A percentile compares a stretch with the other conserved stretches of the same genome.
Evolutionary conservation across 2,329 filamentous ascomycete genomes (phyloP).

Genomic region (Lecanicillium sp.): DNA sequence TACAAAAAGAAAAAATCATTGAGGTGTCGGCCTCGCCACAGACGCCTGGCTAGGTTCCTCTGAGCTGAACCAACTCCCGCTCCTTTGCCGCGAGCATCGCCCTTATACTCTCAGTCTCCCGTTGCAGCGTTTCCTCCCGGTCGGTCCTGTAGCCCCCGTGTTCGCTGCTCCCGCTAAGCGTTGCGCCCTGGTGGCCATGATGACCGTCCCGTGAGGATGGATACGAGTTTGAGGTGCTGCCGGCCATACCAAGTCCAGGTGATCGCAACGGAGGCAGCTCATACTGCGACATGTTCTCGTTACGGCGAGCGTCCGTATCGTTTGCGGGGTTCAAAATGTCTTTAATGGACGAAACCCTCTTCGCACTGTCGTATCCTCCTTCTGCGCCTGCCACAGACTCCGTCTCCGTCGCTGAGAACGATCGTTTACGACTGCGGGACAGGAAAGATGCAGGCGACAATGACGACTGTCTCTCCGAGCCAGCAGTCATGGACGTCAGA

Average conservation of each 20-base stretch:
- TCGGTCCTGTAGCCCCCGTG: conserved; percentile 50
- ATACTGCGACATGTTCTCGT: conserved; percentile 28
- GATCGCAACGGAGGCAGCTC: conserved; percentile 35
- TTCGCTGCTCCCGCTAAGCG: conserved; percentile 29
- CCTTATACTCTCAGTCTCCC: conserved; percentile 71
- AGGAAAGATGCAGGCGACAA: conserved; percentile 54
- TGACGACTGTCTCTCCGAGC: conserved; percentile 46
- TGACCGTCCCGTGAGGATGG: conserved; percentile 22
- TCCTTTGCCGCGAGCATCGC: conserved; percentile 67
- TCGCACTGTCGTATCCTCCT: conserved; percentile 38
- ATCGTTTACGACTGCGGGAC: conserved; percentile 56
- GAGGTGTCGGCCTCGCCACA: not conserved
- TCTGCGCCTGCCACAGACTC: conserved; percentile 32
- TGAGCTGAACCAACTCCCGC: conserved; percentile 44
- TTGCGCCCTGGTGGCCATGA: conserved; percentile 7
- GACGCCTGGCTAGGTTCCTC: not conserved
- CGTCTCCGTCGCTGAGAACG: conserved; percentile 54
- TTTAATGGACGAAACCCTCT: conserved; percentile 67
- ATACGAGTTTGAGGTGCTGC: conserved; percentile 33
- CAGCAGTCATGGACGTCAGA: conserved; percentile 36
- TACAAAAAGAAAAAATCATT: not conserved
- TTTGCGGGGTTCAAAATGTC: conserved; percentile 60
- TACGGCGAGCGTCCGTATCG: conserved; percentile 16
- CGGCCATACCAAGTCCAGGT: conserved; percentile 30
- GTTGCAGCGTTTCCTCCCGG: conserved; percentile 56